Base-by-base conservation (phyloP, 148 eudicot species). In the Euryodendron excelsum region DNA sequence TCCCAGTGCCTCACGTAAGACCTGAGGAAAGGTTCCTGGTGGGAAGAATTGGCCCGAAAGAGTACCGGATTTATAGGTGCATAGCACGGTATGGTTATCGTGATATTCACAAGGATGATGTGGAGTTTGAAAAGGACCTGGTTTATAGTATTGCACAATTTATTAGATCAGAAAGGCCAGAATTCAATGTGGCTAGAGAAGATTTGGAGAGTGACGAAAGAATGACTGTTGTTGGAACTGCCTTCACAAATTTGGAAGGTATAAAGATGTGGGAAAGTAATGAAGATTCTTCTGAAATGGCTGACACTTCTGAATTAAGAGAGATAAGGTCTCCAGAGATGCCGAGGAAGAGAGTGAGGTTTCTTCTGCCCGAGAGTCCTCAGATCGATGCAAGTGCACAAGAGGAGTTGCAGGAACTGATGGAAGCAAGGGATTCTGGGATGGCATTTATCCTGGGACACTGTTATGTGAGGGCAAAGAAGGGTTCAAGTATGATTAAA, bases 51-150 rank as follows among this genome's bases (percentile, higher is more conserved):
- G 99, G 99, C 61, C 98, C 99, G 3, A 90, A 84, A 75, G 93
- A 86, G 71, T 92, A 85, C 81, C 89, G 91, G 2, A 82, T 96
- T 0, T 96, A 96, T 74, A 74, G 99, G 52, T 91, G 95, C 81
- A 96, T 96, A 74, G 97, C 96, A 4, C 85, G 99, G 31, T 96
- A 93, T 41, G 99, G 99, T 2, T 93, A 93, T 31, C 99, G 91
- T 6, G 99, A 92, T 72, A 79, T 87, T 68, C 92, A 88, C 82
- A 82, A 89, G 82, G 99, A 96, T 48, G 99, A 93, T 65, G 86
- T 89, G 23, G 90, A 89, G 79, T 96, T 96, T 56, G 99, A 96
- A 77, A 89, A 87, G 70, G 99, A 96, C 74, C 94, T 96, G 33
- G 88, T 96, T 8, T 89, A 91, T 75, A 89, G 99, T 77, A 88